Evolutionary conservation across 177 flowering plant genomes (phyloP).

Genomic region (Vitis hybrid): DNA sequence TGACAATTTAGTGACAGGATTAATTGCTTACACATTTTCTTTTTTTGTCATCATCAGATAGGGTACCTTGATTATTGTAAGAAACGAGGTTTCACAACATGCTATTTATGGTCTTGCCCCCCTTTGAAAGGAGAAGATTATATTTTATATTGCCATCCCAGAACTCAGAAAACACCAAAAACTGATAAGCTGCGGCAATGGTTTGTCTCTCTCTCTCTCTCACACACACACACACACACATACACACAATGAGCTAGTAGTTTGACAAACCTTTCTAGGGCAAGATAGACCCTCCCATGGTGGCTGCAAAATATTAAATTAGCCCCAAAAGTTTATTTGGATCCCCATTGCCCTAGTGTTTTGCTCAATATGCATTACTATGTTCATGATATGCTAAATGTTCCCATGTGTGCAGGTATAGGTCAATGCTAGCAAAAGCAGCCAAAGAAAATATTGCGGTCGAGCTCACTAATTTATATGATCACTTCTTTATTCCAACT

Average conservation of each 20-base stretch:
- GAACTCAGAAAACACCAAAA: slow-evolving; percentile 55
- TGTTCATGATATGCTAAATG: slow-evolving; percentile 2
- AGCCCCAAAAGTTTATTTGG: not conserved
- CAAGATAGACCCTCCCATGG: too few relatives aligned
- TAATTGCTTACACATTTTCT: not conserved
- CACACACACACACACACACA: not conserved
- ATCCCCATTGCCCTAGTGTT: not conserved
- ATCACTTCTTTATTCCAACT: slow-evolving; percentile 39
- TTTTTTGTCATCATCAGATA: slow-evolving; percentile 34
- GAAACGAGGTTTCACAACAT: slow-evolving; percentile 55
- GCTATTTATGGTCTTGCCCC: slow-evolving; percentile 74
- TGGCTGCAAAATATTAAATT: too few relatives aligned
- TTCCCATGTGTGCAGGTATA: slow-evolving; percentile 44
- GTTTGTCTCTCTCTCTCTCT: slow-evolving; percentile 28
- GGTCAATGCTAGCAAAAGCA: slow-evolving; percentile 48
- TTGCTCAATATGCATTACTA: not conserved
- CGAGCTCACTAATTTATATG: slow-evolving; percentile 44
- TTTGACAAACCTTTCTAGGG: not conserved
- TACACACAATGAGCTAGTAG: not conserved
- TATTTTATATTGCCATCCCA: slow-evolving; percentile 66
- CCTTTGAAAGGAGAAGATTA: slow-evolving; percentile 68
- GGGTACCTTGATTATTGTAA: slow-evolving; percentile 73
- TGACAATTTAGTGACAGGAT: too few relatives aligned
- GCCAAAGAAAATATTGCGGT: slow-evolving; percentile 41
- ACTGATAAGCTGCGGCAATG: slow-evolving; percentile 58